phyloP scores from a whole-genome alignment of 129 eudicot genomes.

The Scalesia atractyloides region DNA sequence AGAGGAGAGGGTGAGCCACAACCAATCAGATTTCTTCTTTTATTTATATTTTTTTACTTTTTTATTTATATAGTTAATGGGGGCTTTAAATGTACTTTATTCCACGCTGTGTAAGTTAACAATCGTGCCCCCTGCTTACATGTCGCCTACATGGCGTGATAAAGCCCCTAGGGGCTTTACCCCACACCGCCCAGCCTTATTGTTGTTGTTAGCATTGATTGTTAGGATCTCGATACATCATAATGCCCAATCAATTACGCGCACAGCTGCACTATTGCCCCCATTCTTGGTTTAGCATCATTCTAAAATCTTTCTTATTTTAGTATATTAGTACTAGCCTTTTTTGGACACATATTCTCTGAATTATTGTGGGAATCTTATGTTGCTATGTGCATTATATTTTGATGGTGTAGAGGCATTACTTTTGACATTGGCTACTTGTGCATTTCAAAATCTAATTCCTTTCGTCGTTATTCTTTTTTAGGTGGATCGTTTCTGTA shows the following conservation, averaged over 20 bases:
- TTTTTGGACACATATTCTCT: conserved; percentile 34
- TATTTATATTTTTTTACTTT: no score
- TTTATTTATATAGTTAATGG: no score
- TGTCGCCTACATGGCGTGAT: no score
- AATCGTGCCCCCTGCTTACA: no score
- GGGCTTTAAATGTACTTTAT: no score
- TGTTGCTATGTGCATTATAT: conserved; percentile 26
- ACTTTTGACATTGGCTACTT: conserved; percentile 29
- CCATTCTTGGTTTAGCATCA: conserved; percentile 26
- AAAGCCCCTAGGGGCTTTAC: no score
- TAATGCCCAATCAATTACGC: neutral
- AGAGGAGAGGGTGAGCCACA: no score
- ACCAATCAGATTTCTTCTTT: no score
- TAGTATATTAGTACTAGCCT: conserved; percentile 19
- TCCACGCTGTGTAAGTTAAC: no score
- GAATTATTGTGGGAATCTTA: conserved; percentile 33
- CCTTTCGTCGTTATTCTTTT: conserved; percentile 17
- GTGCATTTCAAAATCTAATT: conserved; percentile 35
- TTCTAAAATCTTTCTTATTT: conserved; percentile 8
- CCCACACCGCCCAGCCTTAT: no score
- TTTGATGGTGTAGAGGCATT: conserved; percentile 29
- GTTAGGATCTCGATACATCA: conserved; percentile 5
- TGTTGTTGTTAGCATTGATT: neutral
- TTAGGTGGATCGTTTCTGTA: conserved; percentile 35
- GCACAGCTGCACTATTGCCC: conserved; percentile 30